Evolutionary conservation across 2,329 filamentous ascomycete genomes (phyloP).

Genomic region (Tetracladium maxilliforme): DNA sequence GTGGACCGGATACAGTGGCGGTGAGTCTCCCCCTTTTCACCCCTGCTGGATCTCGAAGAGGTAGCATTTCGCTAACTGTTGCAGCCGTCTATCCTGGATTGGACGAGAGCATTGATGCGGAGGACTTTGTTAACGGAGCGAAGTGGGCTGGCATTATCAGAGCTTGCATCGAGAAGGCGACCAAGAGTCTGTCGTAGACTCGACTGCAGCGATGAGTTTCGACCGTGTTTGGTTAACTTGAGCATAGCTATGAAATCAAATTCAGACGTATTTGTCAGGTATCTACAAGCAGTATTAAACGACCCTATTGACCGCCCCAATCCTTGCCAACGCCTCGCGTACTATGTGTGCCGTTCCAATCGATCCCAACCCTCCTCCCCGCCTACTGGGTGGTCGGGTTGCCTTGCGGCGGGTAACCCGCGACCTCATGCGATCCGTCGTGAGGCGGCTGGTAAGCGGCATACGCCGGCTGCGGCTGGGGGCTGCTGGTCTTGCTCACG

Average conservation of each 20-base stretch:
- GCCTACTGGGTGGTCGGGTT: too few relatives aligned
- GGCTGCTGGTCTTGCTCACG: too few relatives aligned
- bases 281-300: too few relatives aligned
- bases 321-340: too few relatives aligned
- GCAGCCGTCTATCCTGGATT: constrained; percentile 47
- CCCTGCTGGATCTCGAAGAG: not conserved
- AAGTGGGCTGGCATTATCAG: constrained; percentile 47
- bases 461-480: too few relatives aligned
- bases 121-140: constrained; percentile 40
- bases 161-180: constrained; percentile 29
- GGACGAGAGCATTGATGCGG: constrained; percentile 44
- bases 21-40: constrained; percentile 45
- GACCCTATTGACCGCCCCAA: too few relatives aligned
- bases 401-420: too few relatives aligned
- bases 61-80: constrained; percentile 5
- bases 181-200: constrained; percentile 23
- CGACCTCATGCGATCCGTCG: too few relatives aligned
- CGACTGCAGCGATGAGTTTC: not conserved
- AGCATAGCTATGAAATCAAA: not conserved
- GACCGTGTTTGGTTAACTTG: not conserved
- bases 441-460: too few relatives aligned
- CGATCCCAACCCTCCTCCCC: too few relatives aligned
- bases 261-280: too few relatives aligned
- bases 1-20: constrained; percentile 82
- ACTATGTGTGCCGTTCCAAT: too few relatives aligned